Conservation (phyloP, 1,139 yeast species). For the Tardiomyces blankii region DNA sequence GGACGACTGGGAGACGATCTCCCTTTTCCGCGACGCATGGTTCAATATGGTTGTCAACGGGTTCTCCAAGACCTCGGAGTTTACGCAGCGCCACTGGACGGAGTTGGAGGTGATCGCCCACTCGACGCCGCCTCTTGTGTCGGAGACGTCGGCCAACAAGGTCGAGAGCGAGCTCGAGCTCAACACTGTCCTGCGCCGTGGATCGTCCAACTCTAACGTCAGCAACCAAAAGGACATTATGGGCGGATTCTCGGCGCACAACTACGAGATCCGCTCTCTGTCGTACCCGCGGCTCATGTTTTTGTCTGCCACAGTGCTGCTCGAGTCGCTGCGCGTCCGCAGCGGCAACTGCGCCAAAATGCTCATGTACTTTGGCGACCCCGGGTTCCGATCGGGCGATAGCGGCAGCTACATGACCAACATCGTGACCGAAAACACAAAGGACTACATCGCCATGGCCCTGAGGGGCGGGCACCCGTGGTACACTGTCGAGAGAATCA, state of each 20-base stretch:
- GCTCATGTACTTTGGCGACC: constrained; percentile 74
- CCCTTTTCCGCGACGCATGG: constrained; percentile 82
- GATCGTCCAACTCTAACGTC: constrained; percentile 74
- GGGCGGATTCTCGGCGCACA: constrained; percentile 13
- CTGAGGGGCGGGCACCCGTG: constrained; percentile 31
- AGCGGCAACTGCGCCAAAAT: constrained; percentile 73
- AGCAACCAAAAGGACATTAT: constrained; percentile 58
- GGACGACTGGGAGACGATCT: constrained; percentile 36
- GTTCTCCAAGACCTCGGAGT: constrained; percentile 49
- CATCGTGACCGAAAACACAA: constrained; percentile 50
- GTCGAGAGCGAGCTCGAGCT: constrained; percentile 88
- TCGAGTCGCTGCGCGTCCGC: constrained; percentile 69
- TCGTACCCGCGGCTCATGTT: constrained; percentile 82
- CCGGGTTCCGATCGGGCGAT: constrained; percentile 62
- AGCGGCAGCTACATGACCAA: constrained; percentile 61
- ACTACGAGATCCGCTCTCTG: constrained; percentile 34
- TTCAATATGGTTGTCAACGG: constrained; percentile 92
- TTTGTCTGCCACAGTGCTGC: constrained; percentile 66
- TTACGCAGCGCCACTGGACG: constrained; percentile 35
- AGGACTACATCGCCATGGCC: constrained; percentile 41
- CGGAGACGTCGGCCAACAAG: constrained; percentile 74
- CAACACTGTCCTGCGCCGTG: constrained; percentile 83
- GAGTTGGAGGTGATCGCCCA: constrained; percentile 68
- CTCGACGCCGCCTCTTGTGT: constrained; percentile 85
- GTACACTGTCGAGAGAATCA: constrained; percentile 41